Evolutionary conservation across 805 yeast species (phyloP), one percentile per base, ranked within the genome.

Genomic region (Lipomyces sp.): DNA sequence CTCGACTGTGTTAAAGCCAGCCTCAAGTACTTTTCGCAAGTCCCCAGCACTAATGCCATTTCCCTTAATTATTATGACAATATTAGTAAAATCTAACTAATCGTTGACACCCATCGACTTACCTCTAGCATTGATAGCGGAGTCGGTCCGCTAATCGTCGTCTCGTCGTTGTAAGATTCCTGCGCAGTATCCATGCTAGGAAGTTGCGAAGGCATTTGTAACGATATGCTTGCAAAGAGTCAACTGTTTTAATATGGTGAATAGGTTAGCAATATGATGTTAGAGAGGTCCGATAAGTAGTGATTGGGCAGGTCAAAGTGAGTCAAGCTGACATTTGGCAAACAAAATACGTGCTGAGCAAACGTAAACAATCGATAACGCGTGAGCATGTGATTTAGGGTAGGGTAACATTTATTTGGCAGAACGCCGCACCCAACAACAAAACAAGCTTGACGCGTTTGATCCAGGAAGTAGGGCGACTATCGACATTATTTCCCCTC

Each of bases 1-100:
- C 76, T 93, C 98, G 6, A 90, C 96, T 0, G 99, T 95, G 75
- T 90, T 90, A 73, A 84, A 87, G 0, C 98, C 98, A 33, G 88
- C 89, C 58, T 90, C 94, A 69, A 87, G 84, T 61, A 95, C 83
- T 76, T 92, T 94, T 69, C 85, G 86, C 71, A 94, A 82, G 77
- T 95, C 99, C 39, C 86, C 82, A 2, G 86, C 75, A 4, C 93
- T 84, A 69, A 95, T 92, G 11, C 99, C 99, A 75, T 92, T 91
- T 24, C 96, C 96, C 78, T 83, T 29, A 76, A 18, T 24, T 24
- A 3, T n/a, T 67, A n/a, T n/a, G n/a, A n/a, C 30, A 24, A 3
- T 35, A 37, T 61, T 45, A 37, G 55, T 5, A 33, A 51, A 3
- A 5, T 5, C n/a, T 4, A 53, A 10, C n/a, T 3, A 37, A 37